Conservation (phyloP, 2,329 filamentous ascomycete genomes). For the Plectosphaerella cucumerina region DNA sequence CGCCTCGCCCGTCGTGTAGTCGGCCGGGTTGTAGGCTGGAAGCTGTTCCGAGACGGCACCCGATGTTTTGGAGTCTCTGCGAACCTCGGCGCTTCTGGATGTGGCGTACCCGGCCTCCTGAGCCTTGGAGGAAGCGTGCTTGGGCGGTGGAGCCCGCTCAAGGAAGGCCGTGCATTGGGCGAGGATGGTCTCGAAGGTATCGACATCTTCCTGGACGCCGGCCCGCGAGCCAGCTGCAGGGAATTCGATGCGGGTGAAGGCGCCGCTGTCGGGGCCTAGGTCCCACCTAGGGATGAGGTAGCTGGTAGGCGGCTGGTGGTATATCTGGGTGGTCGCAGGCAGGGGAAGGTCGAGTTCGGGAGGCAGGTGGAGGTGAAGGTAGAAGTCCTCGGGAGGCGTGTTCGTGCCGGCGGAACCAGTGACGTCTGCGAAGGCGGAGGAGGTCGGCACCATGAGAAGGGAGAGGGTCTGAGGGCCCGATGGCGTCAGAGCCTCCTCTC, state of each 20-base stretch:
- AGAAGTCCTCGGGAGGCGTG: slow-evolving; percentile 82
- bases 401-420: slow-evolving; percentile 62
- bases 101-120: slow-evolving; percentile 18
- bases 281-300: slow-evolving; percentile 97
- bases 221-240: slow-evolving; percentile 66
- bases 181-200: slow-evolving; percentile 95
- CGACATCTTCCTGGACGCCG: slow-evolving; percentile 83
- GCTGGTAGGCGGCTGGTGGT: slow-evolving; percentile 87
- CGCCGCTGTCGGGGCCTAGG: slow-evolving; percentile 78
- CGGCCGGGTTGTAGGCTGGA: slow-evolving; percentile 73
- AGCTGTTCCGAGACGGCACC: slow-evolving; percentile 34
- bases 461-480: slow-evolving; percentile 88
- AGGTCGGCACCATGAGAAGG: slow-evolving; percentile 91
- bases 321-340: slow-evolving; percentile 94
- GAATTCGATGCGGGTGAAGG: slow-evolving; percentile 92
- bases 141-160: slow-evolving; percentile 70
- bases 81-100: slow-evolving; percentile 18
- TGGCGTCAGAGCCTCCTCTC: slow-evolving; percentile 76
- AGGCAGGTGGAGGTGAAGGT: slow-evolving; percentile 89
- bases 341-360: slow-evolving; percentile 91
- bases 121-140: slow-evolving; percentile 26
- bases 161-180: slow-evolving; percentile 97
- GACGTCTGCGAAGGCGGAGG: slow-evolving; percentile 61
- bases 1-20: slow-evolving; percentile 74
- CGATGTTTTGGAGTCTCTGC: neutral